Conservation (phyloP, 805 yeast genomes). For the Cyberlindnera petersonii region DNA sequence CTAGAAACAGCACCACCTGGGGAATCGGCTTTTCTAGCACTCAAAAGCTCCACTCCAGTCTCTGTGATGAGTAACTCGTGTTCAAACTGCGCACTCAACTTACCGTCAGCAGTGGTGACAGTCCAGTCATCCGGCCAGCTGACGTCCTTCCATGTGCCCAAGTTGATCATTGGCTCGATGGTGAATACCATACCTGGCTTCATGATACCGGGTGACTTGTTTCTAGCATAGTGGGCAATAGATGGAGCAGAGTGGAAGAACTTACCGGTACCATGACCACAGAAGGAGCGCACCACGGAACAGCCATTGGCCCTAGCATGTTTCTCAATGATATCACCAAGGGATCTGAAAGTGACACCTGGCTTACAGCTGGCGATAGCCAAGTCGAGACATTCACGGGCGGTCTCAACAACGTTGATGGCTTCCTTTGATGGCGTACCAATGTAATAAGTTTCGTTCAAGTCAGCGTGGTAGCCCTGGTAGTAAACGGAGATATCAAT, state of each 20-base stretch:
- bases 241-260: constrained; percentile 91
- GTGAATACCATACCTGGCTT: constrained; percentile 97
- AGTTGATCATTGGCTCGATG: constrained; percentile 93
- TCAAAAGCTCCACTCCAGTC: constrained; percentile 84
- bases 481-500: constrained; percentile 82
- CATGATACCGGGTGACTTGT: constrained; percentile 90
- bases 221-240: constrained; percentile 90
- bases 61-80: constrained; percentile 92
- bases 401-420: constrained; percentile 87
- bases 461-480: constrained; percentile 88
- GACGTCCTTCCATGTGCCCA: constrained; percentile 75
- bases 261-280: constrained; percentile 90
- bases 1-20: constrained; percentile 86
- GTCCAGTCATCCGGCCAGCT: constrained; percentile 99
- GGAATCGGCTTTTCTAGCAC: constrained; percentile 72
- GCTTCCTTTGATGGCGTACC: constrained; percentile 82
- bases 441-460: constrained; percentile 95
- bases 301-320: constrained; percentile 76
- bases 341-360: constrained; percentile 78
- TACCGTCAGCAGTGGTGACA: constrained; percentile 85
- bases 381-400: constrained; percentile 79
- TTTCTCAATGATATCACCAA: constrained; percentile 85
- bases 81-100: constrained; percentile 89
- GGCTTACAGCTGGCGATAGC: constrained; percentile 89
- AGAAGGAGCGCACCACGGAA: constrained; percentile 84